These are phyloP conservation scores for Aspergillus pseudoterreus DNA, from an alignment of 2,329 filamentous ascomycete genomes.

Conservation along the genomic window DNA sequence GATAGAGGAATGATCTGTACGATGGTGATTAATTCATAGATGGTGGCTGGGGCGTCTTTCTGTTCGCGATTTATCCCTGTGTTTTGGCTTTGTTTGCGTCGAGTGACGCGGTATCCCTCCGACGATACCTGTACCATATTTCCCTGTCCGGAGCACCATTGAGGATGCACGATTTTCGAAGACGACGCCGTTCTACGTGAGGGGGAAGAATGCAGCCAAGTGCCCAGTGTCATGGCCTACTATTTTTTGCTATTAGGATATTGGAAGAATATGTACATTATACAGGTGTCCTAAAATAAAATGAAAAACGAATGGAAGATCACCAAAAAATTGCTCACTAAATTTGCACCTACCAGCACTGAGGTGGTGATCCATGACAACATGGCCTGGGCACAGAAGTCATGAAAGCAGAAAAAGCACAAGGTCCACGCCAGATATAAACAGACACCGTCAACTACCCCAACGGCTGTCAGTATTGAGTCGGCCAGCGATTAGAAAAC, in stretches of 20 bases:
- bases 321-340: conserved; percentile 1
- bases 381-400: background rate
- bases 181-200: background rate
- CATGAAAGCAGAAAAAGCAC: conserved; percentile 2
- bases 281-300: conserved; percentile 14
- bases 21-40: background rate
- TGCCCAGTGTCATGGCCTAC: conserved; percentile 9
- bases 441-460: conserved; percentile 9
- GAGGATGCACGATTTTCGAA: background rate
- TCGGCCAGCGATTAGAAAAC: conserved; percentile 19
- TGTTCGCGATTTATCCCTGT: background rate
- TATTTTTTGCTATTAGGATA: conserved; percentile 13
- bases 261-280: conserved; percentile 20
- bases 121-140: conserved; percentile 1
- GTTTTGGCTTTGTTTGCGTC: background rate
- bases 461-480: conserved; percentile 16
- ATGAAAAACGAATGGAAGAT: conserved; percentile 10
- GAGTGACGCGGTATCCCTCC: background rate
- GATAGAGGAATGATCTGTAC: background rate
- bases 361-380: background rate
- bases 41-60: background rate
- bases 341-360: background rate
- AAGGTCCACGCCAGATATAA: conserved; percentile 5
- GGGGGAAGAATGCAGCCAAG: background rate
- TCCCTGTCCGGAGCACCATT: background rate